A percentile compares a stretch with the other conserved stretches of the same genome.
Conservation (phyloP, 805 yeast genomes). For the Huiozyma sinensis region DNA sequence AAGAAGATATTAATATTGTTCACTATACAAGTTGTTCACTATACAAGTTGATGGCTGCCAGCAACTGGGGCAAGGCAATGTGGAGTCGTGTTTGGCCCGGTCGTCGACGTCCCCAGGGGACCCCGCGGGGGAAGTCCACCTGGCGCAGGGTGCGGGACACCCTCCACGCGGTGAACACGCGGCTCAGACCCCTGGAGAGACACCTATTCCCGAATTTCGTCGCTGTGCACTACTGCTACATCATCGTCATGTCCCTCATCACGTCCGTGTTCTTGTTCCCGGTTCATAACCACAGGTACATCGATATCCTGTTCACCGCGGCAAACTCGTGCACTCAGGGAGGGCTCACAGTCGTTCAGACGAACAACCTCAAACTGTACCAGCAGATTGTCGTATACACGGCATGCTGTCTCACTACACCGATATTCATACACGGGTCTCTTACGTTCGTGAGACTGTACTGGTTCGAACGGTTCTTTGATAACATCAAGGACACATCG, state of each 20-base stretch:
- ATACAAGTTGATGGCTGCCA: no score
- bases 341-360: constrained; percentile 69
- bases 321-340: constrained; percentile 80
- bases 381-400: constrained; percentile 71
- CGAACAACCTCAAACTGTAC: constrained; percentile 51
- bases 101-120: no score
- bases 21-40: background rate
- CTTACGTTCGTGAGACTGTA: constrained; percentile 68
- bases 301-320: constrained; percentile 68
- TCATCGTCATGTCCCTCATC: constrained; percentile 44
- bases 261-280: constrained; percentile 74
- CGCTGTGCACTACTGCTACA: constrained; percentile 63
- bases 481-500: constrained; percentile 64
- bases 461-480: constrained; percentile 82
- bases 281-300: constrained; percentile 45
- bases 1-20: background rate
- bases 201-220: constrained; percentile 33
- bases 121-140: constrained; percentile 22
- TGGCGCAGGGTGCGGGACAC: constrained; percentile 31
- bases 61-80: no score
- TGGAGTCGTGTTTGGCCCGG: background rate
- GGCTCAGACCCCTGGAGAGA: constrained; percentile 26
- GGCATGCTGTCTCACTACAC: constrained; percentile 58
- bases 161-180: constrained; percentile 19
- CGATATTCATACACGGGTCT: constrained; percentile 75